Base-by-base conservation (phyloP, 305 asterid species). In the Fraxinus albicans region DNA sequence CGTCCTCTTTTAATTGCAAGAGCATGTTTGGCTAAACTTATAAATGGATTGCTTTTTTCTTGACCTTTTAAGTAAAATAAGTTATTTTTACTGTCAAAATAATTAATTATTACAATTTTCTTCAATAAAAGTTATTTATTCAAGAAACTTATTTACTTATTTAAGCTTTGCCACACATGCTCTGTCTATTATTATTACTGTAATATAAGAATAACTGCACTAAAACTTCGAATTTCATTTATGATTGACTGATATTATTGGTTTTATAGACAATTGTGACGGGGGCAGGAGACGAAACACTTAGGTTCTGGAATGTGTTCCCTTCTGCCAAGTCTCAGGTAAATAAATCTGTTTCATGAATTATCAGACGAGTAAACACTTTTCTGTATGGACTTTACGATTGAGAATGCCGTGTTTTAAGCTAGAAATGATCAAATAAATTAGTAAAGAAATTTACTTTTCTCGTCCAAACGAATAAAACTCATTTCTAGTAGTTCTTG, bases 221-320 rank as follows among this genome's bases (percentile, higher is more conserved):
- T 17, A n/a, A 55, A 60, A 19, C 70, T 60, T 60, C 80, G 8
- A 63, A 31, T 55, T 58, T 77, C 36, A 38, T 38, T 55, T 7
- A 1, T 40, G 78, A 55, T 6, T 63, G 12, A 29, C 58, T 42
- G n/a, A 67, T 67, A 67, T 25, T 67, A 29, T 23, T 35, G 29
- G 60, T 80, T 79, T 78, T 85, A 76, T 88, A 94, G 99, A 96
- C 98, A 77, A 94, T 96, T 84, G 99, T 96, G 67, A 96, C 98
- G 0, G 99, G 99, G 86, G 99, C 99, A 10, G 98, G 98, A 86
- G 99, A 96, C 55, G 99, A 96, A 88, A 96, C 99, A 35, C 98
- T 96, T 35, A 83, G 99, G 73, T 96, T 96, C 86, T 94, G 99
- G 98, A 94, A 93, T 81, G 97, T 94, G 55, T 96, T 96, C 73